phyloP scores from a whole-genome alignment of 2,329 filamentous ascomycete genomes.

The Aschersonia sp. region DNA sequence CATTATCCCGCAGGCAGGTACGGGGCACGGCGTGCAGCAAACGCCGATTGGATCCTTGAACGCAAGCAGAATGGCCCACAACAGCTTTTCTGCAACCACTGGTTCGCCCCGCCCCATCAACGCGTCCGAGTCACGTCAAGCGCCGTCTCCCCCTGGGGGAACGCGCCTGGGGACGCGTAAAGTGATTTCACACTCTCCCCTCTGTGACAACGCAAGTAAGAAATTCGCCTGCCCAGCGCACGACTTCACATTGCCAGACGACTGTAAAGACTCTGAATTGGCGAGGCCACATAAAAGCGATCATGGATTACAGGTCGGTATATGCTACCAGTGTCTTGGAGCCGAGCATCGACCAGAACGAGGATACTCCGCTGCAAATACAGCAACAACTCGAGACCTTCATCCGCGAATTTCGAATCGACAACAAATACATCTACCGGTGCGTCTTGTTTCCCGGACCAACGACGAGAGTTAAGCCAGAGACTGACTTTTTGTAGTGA shows the following conservation, averaged over 20 bases:
- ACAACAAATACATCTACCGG: conserved; percentile 93
- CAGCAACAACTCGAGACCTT: conserved; percentile 78
- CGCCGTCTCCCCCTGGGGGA: background rate
- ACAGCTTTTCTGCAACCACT: conserved; percentile 2
- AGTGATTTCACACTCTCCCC: background rate
- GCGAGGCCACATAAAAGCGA: background rate
- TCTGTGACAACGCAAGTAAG: background rate
- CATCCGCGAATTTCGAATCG: conserved; percentile 82
- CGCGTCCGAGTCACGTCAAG: background rate
- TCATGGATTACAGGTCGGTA: conserved; percentile 77
- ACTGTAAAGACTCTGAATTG: background rate
- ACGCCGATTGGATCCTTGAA: background rate
- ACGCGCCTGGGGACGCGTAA: conserved; percentile 10
- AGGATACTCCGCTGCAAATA: conserved; percentile 56
- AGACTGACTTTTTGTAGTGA: conserved; percentile 42
- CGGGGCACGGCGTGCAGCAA: too few species aligned
- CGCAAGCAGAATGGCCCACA: background rate
- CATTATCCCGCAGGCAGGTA: background rate
- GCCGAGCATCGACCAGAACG: conserved; percentile 47
- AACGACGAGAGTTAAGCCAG: background rate
- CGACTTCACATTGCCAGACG: background rate
- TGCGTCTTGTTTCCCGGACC: conserved; percentile 17
- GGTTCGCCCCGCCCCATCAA: conserved; percentile 2
- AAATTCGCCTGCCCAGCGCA: background rate
- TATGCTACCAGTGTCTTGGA: conserved; percentile 75